phyloP scores from a whole-genome alignment of 306 rosid species.

The Datisca glomerata region DNA sequence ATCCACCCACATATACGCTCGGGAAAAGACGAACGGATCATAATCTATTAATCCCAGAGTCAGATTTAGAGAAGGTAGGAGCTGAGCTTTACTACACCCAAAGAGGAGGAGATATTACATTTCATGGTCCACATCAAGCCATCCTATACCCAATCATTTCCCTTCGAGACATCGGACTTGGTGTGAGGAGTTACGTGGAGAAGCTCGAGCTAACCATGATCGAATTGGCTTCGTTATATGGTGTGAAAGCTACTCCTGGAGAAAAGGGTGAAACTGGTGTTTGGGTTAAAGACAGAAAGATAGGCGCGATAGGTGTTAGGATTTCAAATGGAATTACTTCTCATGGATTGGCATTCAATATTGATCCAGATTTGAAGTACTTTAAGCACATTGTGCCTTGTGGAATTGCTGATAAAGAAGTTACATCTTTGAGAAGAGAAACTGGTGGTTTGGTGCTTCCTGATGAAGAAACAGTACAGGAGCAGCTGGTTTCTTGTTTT shows the following conservation, averaged over 20 bases:
- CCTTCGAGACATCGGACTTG: constrained; percentile 55
- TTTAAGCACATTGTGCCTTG: constrained; percentile 83
- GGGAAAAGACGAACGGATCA: constrained; percentile 79
- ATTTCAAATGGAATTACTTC: constrained; percentile 69
- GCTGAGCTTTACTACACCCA: constrained; percentile 69
- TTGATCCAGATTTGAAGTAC: constrained; percentile 70
- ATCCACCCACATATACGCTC: constrained; percentile 77
- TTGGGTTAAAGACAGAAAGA: constrained; percentile 84
- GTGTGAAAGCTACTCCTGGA: constrained; percentile 65
- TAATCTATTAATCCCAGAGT: constrained; percentile 51
- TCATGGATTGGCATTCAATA: constrained; percentile 84
- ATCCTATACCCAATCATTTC: constrained; percentile 65
- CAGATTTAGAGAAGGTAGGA: constrained; percentile 52
- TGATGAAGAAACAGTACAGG: constrained; percentile 36
- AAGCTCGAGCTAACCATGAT: constrained; percentile 73
- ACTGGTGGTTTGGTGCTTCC: constrained; percentile 37
- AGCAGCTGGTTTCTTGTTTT: constrained; percentile 69
- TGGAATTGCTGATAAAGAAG: constrained; percentile 66
- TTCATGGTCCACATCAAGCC: constrained; percentile 87
- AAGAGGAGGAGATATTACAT: constrained; percentile 90
- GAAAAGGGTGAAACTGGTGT: constrained; percentile 56
- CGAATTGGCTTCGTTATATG: constrained; percentile 50
- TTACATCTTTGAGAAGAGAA: constrained; percentile 75
- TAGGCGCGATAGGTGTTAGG: constrained; percentile 78
- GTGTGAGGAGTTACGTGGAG: constrained; percentile 71